Conservation (phyloP, 2,329 filamentous ascomycete species). For the Hypoxylon sp. region DNA sequence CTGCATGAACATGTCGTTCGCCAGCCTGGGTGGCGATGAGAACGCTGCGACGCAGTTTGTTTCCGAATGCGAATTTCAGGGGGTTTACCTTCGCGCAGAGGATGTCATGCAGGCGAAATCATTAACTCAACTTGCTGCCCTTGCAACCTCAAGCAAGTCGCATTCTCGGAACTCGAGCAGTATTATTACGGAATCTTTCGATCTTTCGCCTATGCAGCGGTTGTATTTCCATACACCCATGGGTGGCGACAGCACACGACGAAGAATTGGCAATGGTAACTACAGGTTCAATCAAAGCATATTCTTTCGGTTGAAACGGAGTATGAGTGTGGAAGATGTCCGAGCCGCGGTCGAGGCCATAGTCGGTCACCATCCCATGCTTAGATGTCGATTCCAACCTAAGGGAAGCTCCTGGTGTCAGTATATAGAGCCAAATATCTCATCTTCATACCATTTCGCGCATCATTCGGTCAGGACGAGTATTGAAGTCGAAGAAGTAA, state of each 20-base stretch:
- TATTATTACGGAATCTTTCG: constrained; percentile 58
- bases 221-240: constrained; percentile 66
- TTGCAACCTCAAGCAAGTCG: constrained; percentile 55
- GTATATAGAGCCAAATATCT: constrained; percentile 58
- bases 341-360: constrained; percentile 65
- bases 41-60: constrained; percentile 59
- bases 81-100: constrained; percentile 56
- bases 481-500: constrained; percentile 59
- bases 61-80: constrained; percentile 57
- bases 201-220: constrained; percentile 68
- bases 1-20: constrained; percentile 60
- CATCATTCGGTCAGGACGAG: constrained; percentile 60
- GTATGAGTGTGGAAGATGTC: constrained; percentile 60
- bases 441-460: constrained; percentile 61
- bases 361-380: constrained; percentile 66
- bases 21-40: constrained; percentile 59
- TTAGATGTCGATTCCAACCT: constrained; percentile 62
- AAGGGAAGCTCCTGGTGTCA: constrained; percentile 63
- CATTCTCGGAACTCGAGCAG: constrained; percentile 54
- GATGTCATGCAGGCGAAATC: constrained; percentile 58
- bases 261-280: constrained; percentile 54
- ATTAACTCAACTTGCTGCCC: constrained; percentile 57
- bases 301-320: constrained; percentile 61
- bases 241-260: constrained; percentile 55
- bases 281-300: constrained; percentile 68